phyloP scores from a whole-genome alignment of 345 rosid species.

The Murraya koenigii region DNA sequence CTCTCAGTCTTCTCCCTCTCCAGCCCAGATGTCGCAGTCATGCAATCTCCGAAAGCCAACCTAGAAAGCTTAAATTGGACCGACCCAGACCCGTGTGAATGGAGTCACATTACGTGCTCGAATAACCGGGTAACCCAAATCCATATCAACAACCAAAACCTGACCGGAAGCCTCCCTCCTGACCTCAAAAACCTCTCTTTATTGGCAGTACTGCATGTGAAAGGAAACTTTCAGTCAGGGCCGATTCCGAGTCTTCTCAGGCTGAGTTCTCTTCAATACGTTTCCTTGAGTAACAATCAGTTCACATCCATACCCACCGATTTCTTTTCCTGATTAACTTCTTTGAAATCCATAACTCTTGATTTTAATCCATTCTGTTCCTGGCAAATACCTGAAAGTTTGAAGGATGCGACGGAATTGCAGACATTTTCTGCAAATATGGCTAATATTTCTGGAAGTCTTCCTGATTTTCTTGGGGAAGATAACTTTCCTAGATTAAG shows the following conservation, averaged over 20 bases:
- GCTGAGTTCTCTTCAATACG: conserved; percentile 33
- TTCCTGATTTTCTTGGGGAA: conserved; percentile 48
- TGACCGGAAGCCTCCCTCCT: conserved; percentile 53
- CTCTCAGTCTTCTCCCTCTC: conserved; percentile 4
- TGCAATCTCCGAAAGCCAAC: conserved; percentile 25
- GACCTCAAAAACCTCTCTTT: conserved; percentile 47
- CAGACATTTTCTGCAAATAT: conserved; percentile 45
- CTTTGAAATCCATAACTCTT: conserved; percentile 35
- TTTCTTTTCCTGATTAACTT: conserved; percentile 58
- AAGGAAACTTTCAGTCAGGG: conserved; percentile 47
- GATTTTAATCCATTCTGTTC: conserved; percentile 44
- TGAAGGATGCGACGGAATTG: conserved; percentile 42
- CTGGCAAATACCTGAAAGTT: conserved; percentile 55
- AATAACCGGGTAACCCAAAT: conserved; percentile 43
- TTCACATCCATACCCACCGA: conserved; percentile 49
- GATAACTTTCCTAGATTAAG: conserved; percentile 34
- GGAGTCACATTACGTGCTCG: conserved; percentile 44
- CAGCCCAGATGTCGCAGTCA: not conserved
- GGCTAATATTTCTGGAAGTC: conserved; percentile 43
- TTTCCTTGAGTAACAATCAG: conserved; percentile 35
- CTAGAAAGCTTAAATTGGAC: conserved; percentile 56
- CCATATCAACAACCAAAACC: conserved; percentile 44
- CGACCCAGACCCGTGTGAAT: conserved; percentile 57
- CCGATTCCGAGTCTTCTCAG: conserved; percentile 55
- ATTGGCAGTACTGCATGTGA: conserved; percentile 45